Conservation (phyloP, 352 stramenopile genomes). For the Phytophthora meadii region DNA sequence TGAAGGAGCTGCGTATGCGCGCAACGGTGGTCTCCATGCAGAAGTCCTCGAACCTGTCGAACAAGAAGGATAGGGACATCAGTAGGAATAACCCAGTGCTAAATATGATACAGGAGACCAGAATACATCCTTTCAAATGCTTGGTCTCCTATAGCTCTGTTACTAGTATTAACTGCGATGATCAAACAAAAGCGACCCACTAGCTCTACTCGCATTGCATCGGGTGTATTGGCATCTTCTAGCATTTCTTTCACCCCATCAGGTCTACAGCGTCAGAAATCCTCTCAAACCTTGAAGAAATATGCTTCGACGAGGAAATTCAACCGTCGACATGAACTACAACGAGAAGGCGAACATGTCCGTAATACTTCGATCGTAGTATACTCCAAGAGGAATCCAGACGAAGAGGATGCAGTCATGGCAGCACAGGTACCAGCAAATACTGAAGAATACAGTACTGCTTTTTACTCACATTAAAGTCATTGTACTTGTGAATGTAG, state of each 20-base stretch:
- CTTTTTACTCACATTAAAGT: neutral
- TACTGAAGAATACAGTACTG: neutral
- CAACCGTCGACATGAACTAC: conserved; percentile 44
- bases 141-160: too few species aligned
- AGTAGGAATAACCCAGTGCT: too few species aligned
- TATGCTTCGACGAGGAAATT: conserved; percentile 50
- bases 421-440: conserved; percentile 38
- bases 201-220: conserved; percentile 7
- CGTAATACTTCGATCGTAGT: conserved; percentile 39
- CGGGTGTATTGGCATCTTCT: neutral
- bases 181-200: conserved; percentile 3
- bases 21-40: too few species aligned
- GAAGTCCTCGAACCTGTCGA: too few species aligned
- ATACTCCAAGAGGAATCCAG: conserved; percentile 57
- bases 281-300: conserved; percentile 28
- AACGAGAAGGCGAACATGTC: conserved; percentile 39
- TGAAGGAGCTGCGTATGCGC: too few species aligned
- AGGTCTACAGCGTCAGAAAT: conserved; percentile 10
- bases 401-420: conserved; percentile 60
- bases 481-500: conserved; percentile 18
- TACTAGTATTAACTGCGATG: conserved; percentile 11
- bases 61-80: too few species aligned
- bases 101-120: too few species aligned
- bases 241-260: neutral
- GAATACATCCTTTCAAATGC: too few species aligned